Evolutionary conservation across 257 asterid species (phyloP), one percentile per base, ranked within the genome.

Genomic region (Ophiorrhiza pumila): DNA sequence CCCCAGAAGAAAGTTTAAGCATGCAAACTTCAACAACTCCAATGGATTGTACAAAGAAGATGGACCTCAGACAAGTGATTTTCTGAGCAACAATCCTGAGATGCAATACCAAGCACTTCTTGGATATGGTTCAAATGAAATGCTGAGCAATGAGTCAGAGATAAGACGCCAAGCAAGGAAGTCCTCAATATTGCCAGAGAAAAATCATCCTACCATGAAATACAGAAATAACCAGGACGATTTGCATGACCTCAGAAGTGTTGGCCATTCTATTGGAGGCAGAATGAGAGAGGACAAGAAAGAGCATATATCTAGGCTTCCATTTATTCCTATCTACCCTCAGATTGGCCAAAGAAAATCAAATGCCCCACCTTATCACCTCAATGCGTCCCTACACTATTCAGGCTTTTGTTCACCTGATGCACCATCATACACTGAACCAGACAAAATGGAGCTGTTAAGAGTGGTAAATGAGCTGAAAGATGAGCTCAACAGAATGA

Each of bases 401-500:
- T 89, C 85, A 15, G 72, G 67, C 73, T 77, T 73, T 65, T 74
- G 42, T 71, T 79, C 82, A 71, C 62, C 85, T 39, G 87, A 83
- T 67, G 79, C 35, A 75, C 76, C 79, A 47, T 66, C 84, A 12
- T 81, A 78, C 78, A 31, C 81, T 52, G 89, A 82, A 49, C 87
- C 90, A 4, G 96, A 86, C 60, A 90, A 80, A 74, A 58, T 69
- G 65, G 90, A 88, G 75, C 80, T 94, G 75, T 75, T 94, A 80
- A 89, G 91, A 81, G 87, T 86, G 69, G 91, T 94, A 39, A 67
- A 69, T 60, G 93, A 94, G 75, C 89, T 94, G 75, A 85, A 88
- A 77, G 91, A 89, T 71, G 92, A 94, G 83, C 86, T 94, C 73
- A 79, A 81, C 73, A 80, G 75, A 83, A 81, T 80, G 77, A 74